Evolutionary conservation across 345 rosid genomes (phyloP).

Genomic region (Acer campestre): DNA sequence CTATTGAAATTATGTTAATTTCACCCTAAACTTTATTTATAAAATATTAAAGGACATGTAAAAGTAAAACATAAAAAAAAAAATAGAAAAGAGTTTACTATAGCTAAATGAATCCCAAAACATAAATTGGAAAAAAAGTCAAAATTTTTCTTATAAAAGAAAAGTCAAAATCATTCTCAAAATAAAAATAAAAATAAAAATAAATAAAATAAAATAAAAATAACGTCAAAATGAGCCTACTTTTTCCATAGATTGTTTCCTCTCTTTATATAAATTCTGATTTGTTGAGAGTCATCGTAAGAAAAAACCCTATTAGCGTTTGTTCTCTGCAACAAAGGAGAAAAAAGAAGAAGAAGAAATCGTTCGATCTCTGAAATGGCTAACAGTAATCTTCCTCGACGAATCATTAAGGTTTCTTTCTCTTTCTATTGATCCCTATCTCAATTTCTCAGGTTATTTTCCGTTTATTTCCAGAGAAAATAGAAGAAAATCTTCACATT

Average conservation of each 20-base stretch:
- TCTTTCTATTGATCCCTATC: conserved; percentile 26
- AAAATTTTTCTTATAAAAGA: no score
- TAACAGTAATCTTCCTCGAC: conserved; percentile 87
- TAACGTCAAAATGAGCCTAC: neutral
- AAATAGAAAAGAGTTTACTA: no score
- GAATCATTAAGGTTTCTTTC: conserved; percentile 88
- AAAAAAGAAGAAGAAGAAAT: neutral
- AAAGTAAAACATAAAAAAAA: no score
- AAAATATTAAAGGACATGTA: no score
- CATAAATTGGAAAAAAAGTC: no score
- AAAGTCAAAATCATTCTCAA: no score
- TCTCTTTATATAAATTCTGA: neutral
- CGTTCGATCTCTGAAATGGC: conserved; percentile 59
- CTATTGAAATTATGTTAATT: no score
- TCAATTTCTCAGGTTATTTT: conserved; percentile 17
- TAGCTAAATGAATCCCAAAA: no score
- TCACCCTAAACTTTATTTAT: no score
- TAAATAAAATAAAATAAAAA: no score
- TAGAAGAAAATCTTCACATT: neutral
- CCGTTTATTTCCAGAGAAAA: conserved; percentile 10
- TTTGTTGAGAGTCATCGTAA: neutral
- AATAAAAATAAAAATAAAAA: no score
- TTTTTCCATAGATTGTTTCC: neutral
- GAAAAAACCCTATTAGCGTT: conserved; percentile 15
- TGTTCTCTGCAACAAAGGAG: neutral